Percentiles rank a stretch among this genome's conserved stretches.
Evolutionary conservation across 106 monocot species (phyloP).

Genomic region (Dendrobium huoshanense): DNA sequence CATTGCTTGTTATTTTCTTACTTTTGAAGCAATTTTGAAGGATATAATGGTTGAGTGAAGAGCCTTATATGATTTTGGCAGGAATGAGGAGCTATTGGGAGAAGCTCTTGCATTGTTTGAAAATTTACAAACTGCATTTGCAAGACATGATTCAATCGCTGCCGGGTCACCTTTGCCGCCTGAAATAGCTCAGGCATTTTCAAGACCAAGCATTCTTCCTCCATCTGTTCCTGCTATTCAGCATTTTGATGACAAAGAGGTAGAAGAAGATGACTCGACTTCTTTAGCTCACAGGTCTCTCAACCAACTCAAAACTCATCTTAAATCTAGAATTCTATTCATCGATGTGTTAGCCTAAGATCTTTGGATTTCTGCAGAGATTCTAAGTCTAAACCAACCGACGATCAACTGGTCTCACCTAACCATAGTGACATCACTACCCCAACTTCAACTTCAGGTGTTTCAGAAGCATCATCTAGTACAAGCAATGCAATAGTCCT

Average conservation of each 20-base stretch:
- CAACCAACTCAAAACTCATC: neutral
- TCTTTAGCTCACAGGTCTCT: conserved; percentile 53
- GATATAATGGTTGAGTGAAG: neutral
- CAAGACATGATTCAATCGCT: conserved; percentile 56
- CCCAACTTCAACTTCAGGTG: conserved; percentile 10
- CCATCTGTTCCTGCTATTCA: conserved; percentile 6
- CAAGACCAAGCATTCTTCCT: conserved; percentile 13
- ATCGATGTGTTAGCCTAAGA: neutral
- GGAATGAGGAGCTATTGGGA: conserved; percentile 78
- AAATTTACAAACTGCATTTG: conserved; percentile 55
- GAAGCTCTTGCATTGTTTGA: conserved; percentile 77
- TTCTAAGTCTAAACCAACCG: conserved; percentile 22
- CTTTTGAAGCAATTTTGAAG: neutral
- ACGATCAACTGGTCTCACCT: conserved; percentile 14
- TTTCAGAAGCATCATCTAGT: conserved; percentile 26
- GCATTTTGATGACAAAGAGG: conserved; percentile 29
- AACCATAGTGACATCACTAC: neutral
- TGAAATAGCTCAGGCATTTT: conserved; percentile 17
- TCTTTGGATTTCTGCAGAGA: conserved; percentile 39
- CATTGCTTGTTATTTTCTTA: neutral
- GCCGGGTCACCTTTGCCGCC: conserved; percentile 55
- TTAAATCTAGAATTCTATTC: neutral
- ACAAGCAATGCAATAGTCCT: conserved; percentile 32
- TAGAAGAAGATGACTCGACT: conserved; percentile 54
- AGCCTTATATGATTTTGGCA: conserved; percentile 12